Evolutionary conservation across 768 basidiomycete species (phyloP).

Genomic region (Paxillus involutus): DNA sequence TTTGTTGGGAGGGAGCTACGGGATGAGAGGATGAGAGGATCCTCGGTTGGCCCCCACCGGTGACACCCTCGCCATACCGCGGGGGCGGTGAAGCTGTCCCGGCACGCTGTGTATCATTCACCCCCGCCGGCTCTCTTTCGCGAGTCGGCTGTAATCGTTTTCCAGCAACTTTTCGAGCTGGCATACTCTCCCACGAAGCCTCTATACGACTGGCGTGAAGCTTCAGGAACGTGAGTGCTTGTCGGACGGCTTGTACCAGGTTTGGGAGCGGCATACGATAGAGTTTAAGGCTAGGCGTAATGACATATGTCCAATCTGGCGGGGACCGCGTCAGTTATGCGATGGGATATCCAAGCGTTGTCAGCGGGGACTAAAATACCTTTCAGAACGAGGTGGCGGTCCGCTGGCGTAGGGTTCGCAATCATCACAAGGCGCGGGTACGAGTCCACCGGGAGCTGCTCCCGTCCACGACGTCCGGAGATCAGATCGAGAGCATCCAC

Average conservation of each 20-base stretch:
- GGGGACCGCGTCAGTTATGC: neutral
- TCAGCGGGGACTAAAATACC: conserved; percentile 9
- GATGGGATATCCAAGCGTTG: neutral
- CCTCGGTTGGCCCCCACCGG: neutral
- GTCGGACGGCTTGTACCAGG: conserved; percentile 23
- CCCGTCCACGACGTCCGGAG: neutral
- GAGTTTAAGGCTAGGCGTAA: conserved; percentile 20
- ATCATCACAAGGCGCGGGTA: conserved; percentile 9
- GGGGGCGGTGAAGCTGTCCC: neutral
- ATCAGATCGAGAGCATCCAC: neutral
- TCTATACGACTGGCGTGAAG: conserved; percentile 8
- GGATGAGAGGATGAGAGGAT: neutral
- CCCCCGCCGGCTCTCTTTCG: neutral
- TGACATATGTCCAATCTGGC: conserved; percentile 30
- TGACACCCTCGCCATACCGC: neutral
- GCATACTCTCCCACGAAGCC: conserved; percentile 9
- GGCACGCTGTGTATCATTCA: neutral
- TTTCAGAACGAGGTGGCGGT: conserved; percentile 8
- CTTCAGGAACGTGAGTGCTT: conserved; percentile 14
- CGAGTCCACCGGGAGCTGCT: neutral
- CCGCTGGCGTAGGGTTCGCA: neutral
- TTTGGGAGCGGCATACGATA: conserved; percentile 25
- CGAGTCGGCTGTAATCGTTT: too few species aligned
- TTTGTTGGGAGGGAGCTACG: neutral
- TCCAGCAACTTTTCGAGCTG: too few species aligned